Conservation (phyloP, 345 rosid species). For the Populus euphratica region DNA sequence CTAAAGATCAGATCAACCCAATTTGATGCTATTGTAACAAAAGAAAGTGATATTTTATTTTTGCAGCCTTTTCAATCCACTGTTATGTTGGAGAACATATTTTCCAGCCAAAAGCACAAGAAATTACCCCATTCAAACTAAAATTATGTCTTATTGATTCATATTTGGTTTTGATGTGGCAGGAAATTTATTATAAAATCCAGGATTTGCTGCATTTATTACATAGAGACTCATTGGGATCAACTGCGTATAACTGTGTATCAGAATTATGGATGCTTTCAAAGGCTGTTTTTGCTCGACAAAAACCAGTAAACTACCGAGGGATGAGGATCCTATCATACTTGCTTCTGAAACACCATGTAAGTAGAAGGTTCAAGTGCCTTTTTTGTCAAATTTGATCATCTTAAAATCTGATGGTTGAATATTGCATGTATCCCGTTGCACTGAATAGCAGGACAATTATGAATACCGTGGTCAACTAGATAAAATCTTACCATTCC, state of each 20-base stretch:
- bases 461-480: neutral
- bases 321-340: constrained; percentile 44
- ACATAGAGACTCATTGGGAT: neutral
- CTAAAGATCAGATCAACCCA: neutral
- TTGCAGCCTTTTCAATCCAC: neutral
- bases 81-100: neutral
- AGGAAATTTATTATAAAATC: neutral
- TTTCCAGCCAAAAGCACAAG: neutral
- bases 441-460: neutral
- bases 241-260: neutral
- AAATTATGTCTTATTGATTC: neutral
- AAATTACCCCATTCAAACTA: neutral
- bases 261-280: constrained; percentile 41
- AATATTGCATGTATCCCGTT: neutral
- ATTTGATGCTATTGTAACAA: neutral
- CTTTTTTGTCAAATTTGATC: neutral
- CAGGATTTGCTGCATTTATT: neutral
- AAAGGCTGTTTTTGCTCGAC: constrained; percentile 45
- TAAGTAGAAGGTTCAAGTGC: constrained; percentile 38
- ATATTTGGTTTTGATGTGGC: neutral
- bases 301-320: constrained; percentile 28
- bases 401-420: too few relatives aligned
- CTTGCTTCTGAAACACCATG: constrained; percentile 83
- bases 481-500: neutral
- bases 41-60: neutral